Conservation (phyloP, 768 basidiomycete genomes). For the Mycena amicta region DNA sequence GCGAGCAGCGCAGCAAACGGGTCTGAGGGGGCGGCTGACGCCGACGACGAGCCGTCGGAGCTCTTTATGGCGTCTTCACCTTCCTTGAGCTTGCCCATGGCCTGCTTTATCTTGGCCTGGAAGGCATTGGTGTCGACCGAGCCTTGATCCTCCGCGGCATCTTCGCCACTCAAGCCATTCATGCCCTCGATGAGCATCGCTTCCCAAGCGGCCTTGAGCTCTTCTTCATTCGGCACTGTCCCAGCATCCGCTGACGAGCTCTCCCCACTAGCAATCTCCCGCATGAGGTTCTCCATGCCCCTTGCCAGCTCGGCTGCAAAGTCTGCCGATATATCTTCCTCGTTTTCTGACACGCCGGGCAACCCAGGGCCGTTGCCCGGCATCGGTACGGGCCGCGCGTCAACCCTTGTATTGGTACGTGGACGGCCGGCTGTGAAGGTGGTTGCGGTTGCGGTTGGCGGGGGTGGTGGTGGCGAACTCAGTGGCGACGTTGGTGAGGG, state of each 20-base stretch:
- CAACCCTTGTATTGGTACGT: conserved; percentile 53
- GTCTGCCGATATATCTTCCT: conserved; percentile 44
- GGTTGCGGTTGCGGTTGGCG: conserved; percentile 32
- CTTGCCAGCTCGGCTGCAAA: conserved; percentile 50
- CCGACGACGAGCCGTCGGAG: conserved; percentile 10
- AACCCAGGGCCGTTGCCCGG: conserved; percentile 25
- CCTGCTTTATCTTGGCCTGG: conserved; percentile 68
- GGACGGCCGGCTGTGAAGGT: conserved; percentile 37
- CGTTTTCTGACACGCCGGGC: conserved; percentile 30
- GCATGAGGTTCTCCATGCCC: conserved; percentile 55
- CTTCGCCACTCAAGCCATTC: conserved; percentile 41
- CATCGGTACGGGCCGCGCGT: conserved; percentile 42
- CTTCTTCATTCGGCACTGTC: conserved; percentile 38
- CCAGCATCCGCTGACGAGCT: conserved; percentile 30
- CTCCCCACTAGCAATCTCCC: conserved; percentile 41
- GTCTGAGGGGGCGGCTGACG: conserved; percentile 31
- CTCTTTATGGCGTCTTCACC: conserved; percentile 56
- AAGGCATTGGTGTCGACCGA: conserved; percentile 43
- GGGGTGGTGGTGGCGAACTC: conserved; percentile 34
- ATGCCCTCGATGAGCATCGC: conserved; percentile 67
- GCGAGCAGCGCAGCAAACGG: conserved; percentile 56
- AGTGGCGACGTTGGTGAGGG: conserved; percentile 18
- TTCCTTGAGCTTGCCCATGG: conserved; percentile 75
- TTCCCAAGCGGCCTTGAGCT: conserved; percentile 68
- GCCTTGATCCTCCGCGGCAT: conserved; percentile 12